These are phyloP conservation scores for Astragalus membranaceus DNA, from an alignment of 306 rosid genomes.

Conservation along the genomic window DNA sequence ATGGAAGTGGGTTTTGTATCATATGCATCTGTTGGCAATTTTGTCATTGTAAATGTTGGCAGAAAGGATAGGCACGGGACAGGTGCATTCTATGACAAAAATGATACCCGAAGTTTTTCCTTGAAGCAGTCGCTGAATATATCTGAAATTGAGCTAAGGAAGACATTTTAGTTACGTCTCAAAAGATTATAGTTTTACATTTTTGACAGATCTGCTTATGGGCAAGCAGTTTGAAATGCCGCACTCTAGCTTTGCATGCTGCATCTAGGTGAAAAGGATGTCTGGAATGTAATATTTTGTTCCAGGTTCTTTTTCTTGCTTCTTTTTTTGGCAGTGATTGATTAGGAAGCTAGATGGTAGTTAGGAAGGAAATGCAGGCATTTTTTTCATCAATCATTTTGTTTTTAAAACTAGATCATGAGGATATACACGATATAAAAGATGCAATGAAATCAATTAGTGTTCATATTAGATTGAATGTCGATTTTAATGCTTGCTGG, in stretches of 20 bases:
- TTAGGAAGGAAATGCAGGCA: background rate
- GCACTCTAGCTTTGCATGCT: constrained; percentile 9
- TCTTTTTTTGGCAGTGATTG: background rate
- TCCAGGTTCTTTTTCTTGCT: background rate
- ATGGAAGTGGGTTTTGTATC: constrained; percentile 33
- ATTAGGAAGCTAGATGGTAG: constrained; percentile 18
- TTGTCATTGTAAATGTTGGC: constrained; percentile 30
- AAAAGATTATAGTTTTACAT: constrained; percentile 2
- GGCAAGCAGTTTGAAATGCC: constrained; percentile 23
- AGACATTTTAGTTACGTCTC: constrained; percentile 3
- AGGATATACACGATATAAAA: background rate
- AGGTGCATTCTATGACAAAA: constrained; percentile 15
- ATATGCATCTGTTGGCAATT: constrained; percentile 22
- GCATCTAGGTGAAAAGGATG: constrained; percentile 21
- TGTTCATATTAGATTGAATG: constrained; percentile 16
- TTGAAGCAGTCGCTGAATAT: constrained; percentile 7
- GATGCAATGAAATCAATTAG: constrained; percentile 18
- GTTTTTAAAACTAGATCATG: constrained; percentile 2
- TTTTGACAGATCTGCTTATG: constrained; percentile 21
- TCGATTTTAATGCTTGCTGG: background rate
- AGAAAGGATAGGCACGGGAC: constrained; percentile 21
- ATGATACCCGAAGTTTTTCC: constrained; percentile 22
- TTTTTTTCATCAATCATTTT: background rate
- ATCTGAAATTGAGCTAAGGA: constrained; percentile 20
- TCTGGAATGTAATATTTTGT: constrained; percentile 19